Evolutionary conservation across 2,329 filamentous ascomycete species (phyloP).

Genomic region (Trichothecium roseum): DNA sequence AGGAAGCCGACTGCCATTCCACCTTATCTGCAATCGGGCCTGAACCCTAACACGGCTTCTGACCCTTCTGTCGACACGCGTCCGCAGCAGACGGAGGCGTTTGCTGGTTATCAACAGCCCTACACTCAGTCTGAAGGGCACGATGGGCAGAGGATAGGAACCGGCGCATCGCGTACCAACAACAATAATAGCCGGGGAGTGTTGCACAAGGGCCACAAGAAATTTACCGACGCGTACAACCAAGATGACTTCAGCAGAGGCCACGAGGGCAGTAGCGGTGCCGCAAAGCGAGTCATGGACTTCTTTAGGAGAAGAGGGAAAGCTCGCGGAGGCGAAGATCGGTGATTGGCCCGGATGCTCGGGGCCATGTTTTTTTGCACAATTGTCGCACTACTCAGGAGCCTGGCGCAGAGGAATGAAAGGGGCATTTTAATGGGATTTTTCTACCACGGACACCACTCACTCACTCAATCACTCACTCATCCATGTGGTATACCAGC

Average conservation of each 20-base stretch:
- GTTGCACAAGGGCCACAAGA: constrained; percentile 75
- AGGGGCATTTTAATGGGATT: constrained; percentile 1
- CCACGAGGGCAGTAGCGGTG: constrained; percentile 74
- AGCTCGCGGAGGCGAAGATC: constrained; percentile 52
- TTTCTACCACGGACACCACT: too few species aligned
- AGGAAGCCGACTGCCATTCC: constrained; percentile 32
- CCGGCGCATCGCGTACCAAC: constrained; percentile 19
- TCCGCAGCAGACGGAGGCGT: constrained; percentile 26
- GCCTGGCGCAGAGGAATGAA: neutral
- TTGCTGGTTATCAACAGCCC: constrained; percentile 30
- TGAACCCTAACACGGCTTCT: constrained; percentile 38
- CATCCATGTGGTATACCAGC: too few species aligned
- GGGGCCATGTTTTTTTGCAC: constrained; percentile 1
- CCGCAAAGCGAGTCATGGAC: constrained; percentile 92
- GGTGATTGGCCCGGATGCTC: constrained; percentile 21
- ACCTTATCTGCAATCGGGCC: constrained; percentile 32
- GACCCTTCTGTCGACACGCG: constrained; percentile 43
- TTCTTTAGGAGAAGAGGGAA: constrained; percentile 86
- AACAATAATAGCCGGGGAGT: constrained; percentile 33
- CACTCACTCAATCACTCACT: too few species aligned
- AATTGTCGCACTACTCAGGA: too few species aligned
- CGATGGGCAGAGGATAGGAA: constrained; percentile 26
- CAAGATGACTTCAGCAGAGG: constrained; percentile 49
- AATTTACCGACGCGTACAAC: constrained; percentile 85
- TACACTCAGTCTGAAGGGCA: constrained; percentile 32